A percentile compares a stretch with the other conserved stretches of the same genome.
phyloP scores from a whole-genome alignment of 75 land plant species.

The Selaginella tamariscina region DNA sequence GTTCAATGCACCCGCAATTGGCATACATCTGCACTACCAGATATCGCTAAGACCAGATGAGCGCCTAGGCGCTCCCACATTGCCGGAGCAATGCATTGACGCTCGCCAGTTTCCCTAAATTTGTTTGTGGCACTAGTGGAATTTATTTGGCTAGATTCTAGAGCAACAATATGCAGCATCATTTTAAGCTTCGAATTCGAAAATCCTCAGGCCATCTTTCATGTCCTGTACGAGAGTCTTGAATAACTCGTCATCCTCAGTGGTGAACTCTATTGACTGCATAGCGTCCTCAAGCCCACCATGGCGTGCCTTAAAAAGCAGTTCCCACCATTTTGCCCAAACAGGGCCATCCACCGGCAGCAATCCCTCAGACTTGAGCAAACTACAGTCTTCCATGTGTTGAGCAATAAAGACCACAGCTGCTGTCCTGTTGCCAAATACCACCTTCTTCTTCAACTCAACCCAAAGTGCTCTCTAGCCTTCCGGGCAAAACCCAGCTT shows the following conservation, averaged over 20 bases:
- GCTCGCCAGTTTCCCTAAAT: too few species aligned
- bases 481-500: conserved; percentile 1
- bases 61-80: too few species aligned
- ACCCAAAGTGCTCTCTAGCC: conserved; percentile 2
- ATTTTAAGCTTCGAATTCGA: too few species aligned
- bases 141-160: too few species aligned
- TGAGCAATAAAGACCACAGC: conserved; percentile 6
- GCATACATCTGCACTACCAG: too few species aligned
- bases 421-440: conserved; percentile 9
- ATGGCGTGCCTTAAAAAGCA: conserved; percentile 1
- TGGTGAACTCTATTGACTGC: background rate
- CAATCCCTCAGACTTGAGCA: conserved; percentile 1
- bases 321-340: conserved; percentile 6
- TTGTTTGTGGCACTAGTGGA: too few species aligned
- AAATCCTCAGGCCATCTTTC: conserved; percentile 8
- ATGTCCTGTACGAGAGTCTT: background rate
- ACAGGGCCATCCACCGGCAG: conserved; percentile 1
- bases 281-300: background rate
- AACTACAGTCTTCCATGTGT: background rate
- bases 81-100: too few species aligned
- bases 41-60: too few species aligned
- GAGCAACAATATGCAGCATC: too few species aligned
- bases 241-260: background rate
- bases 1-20: too few species aligned
- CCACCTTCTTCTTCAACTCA: conserved; percentile 4